Conservation (phyloP, 495 filamentous ascomycete species). For the Mytilinidion resinicola region DNA sequence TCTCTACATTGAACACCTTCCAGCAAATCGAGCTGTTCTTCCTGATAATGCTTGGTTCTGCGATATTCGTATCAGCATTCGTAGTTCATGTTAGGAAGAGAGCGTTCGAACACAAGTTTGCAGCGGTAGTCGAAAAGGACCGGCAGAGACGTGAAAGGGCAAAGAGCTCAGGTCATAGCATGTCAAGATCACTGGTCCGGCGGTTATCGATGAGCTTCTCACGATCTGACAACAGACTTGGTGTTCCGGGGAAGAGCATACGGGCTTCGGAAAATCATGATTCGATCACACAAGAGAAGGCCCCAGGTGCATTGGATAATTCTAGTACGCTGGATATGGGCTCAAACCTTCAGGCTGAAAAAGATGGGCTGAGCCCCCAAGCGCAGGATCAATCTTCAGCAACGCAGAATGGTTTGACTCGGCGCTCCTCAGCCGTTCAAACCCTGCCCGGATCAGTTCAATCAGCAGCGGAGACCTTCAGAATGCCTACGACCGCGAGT, state of each 20-base stretch:
- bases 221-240: constrained; percentile 6
- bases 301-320: not conserved
- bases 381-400: too few relatives aligned
- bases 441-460: too few relatives aligned
- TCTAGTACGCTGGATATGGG: too few relatives aligned
- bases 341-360: too few relatives aligned
- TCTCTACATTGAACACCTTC: constrained; percentile 66
- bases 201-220: constrained; percentile 7
- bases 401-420: too few relatives aligned
- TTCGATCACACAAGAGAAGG: not conserved
- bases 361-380: too few relatives aligned
- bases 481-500: not conserved
- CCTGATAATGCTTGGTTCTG: constrained; percentile 65
- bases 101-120: constrained; percentile 64
- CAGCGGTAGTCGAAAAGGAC: constrained; percentile 47
- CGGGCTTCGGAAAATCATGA: not conserved
- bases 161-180: not conserved
- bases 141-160: not conserved
- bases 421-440: too few relatives aligned
- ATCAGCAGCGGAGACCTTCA: too few relatives aligned
- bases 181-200: constrained; percentile 2
- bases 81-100: constrained; percentile 60
- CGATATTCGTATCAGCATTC: constrained; percentile 58
- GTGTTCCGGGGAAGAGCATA: not conserved
- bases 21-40: constrained; percentile 72